Evolutionary conservation across 2,329 filamentous ascomycete genomes (phyloP).

Genomic region (Pseudogymnoascus sp.): DNA sequence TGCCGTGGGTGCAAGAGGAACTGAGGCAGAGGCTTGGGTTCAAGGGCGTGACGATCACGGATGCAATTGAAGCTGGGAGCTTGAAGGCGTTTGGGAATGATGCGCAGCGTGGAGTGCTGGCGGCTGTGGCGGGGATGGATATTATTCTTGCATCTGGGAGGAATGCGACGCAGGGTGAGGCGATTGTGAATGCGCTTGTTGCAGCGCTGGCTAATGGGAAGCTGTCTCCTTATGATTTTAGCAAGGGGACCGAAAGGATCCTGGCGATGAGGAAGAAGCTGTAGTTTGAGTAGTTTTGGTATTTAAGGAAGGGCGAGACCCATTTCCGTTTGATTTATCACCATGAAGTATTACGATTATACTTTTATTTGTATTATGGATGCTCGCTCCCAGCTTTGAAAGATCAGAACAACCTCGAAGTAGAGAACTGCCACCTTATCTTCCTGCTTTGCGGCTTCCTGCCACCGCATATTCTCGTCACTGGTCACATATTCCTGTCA

Average conservation of each 20-base stretch:
- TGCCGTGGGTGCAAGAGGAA: conserved; percentile 23
- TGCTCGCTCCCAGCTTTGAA: neutral
- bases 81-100: conserved; percentile 22
- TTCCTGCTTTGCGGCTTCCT: neutral
- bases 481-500: neutral
- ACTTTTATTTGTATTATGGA: neutral
- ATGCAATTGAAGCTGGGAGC: conserved; percentile 26
- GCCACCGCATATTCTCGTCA: neutral
- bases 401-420: neutral
- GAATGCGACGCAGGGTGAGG: conserved; percentile 25
- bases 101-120: conserved; percentile 21
- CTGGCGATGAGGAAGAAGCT: conserved; percentile 4
- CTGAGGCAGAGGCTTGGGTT: conserved; percentile 23
- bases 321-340: neutral
- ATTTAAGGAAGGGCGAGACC: neutral
- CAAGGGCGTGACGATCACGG: conserved; percentile 27
- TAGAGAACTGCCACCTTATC: neutral
- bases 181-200: conserved; percentile 1
- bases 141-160: conserved; percentile 24
- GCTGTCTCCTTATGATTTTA: neutral
- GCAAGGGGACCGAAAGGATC: neutral
- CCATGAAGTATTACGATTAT: neutral
- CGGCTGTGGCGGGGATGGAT: conserved; percentile 27
- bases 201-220: neutral
- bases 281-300: neutral